These are phyloP conservation scores for Thielaviopsis ethacetica DNA, from an alignment of 2,329 filamentous ascomycete genomes.

Conservation along the genomic window DNA sequence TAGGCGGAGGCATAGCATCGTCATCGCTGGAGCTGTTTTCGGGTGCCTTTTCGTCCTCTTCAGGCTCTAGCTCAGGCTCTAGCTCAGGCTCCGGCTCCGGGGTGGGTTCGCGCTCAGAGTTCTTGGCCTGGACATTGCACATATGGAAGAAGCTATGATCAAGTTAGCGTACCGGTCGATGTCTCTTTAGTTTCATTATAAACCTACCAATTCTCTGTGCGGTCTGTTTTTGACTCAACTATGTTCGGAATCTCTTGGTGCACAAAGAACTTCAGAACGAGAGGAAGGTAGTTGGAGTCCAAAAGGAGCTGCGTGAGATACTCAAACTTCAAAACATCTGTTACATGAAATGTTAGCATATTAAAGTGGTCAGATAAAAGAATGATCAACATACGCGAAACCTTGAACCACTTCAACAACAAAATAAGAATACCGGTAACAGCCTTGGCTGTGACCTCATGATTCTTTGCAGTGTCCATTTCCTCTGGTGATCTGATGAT, in stretches of 20 bases:
- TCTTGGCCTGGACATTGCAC: slow-evolving; percentile 54
- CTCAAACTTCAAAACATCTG: slow-evolving; percentile 88
- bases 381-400: slow-evolving; percentile 54
- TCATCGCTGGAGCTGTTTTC: slow-evolving; percentile 43
- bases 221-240: slow-evolving; percentile 71
- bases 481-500: slow-evolving; percentile 43
- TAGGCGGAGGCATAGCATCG: slow-evolving; percentile 74
- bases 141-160: slow-evolving; percentile 68
- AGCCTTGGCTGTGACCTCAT: slow-evolving; percentile 82
- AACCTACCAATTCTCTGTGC: slow-evolving; percentile 59
- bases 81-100: slow-evolving; percentile 1
- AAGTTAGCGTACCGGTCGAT: slow-evolving; percentile 10
- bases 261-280: slow-evolving; percentile 85
- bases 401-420: slow-evolving; percentile 90
- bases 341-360: background rate
- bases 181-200: background rate
- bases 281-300: slow-evolving; percentile 85
- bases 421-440: slow-evolving; percentile 77
- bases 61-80: background rate
- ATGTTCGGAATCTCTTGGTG: slow-evolving; percentile 87
- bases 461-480: slow-evolving; percentile 60
- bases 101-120: slow-evolving; percentile 14
- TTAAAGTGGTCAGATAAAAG: slow-evolving; percentile 12
- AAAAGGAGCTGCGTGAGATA: slow-evolving; percentile 85
- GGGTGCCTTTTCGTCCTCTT: background rate